These are phyloP conservation scores for Microsporum canis DNA, from an alignment of 2,329 filamentous ascomycete genomes.

Conservation along the genomic window DNA sequence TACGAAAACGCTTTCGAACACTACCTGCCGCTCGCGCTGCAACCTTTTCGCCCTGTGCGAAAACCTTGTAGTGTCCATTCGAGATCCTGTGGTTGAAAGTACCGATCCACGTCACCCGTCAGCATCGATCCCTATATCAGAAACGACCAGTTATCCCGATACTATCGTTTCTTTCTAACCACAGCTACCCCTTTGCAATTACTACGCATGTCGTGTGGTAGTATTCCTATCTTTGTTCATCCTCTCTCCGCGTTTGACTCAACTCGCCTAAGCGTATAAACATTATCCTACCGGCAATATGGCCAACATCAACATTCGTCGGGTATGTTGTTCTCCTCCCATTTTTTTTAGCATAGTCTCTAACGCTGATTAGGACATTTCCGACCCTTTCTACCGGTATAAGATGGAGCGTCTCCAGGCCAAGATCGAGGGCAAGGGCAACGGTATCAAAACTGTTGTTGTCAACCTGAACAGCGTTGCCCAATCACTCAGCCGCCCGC, in stretches of 20 bases:
- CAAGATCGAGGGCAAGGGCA: slow-evolving; percentile 99
- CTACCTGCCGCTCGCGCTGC: slow-evolving; percentile 88
- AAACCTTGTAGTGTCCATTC: slow-evolving; percentile 85
- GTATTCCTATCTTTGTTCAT: slow-evolving; percentile 35
- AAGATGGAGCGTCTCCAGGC: slow-evolving; percentile 99
- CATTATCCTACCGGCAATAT: slow-evolving; percentile 51
- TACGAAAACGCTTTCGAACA: slow-evolving; percentile 88
- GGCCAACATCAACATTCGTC: slow-evolving; percentile 96
- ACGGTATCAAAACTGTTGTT: slow-evolving; percentile 98
- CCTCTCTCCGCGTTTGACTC: slow-evolving; percentile 23
- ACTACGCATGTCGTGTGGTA: slow-evolving; percentile 51
- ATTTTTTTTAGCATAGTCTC: slow-evolving; percentile 6
- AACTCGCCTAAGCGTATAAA: slow-evolving; percentile 19
- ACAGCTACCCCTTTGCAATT: slow-evolving; percentile 2
- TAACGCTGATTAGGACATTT: slow-evolving; percentile 53
- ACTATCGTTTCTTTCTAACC: slow-evolving; percentile 8
- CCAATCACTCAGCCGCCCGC: slow-evolving; percentile 79
- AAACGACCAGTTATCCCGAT: slow-evolving; percentile 17
- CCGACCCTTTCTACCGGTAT: slow-evolving; percentile 99
- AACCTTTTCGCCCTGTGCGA: slow-evolving; percentile 90
- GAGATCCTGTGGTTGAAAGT: slow-evolving; percentile 78
- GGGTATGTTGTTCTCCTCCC: slow-evolving; percentile 30
- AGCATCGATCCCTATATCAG: slow-evolving; percentile 11
- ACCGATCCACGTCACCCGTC: slow-evolving; percentile 23
- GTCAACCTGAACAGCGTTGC: slow-evolving; percentile 94